phyloP scores from a whole-genome alignment of 2,329 filamentous ascomycete species.

The Ophiostoma himal-ulmi region DNA sequence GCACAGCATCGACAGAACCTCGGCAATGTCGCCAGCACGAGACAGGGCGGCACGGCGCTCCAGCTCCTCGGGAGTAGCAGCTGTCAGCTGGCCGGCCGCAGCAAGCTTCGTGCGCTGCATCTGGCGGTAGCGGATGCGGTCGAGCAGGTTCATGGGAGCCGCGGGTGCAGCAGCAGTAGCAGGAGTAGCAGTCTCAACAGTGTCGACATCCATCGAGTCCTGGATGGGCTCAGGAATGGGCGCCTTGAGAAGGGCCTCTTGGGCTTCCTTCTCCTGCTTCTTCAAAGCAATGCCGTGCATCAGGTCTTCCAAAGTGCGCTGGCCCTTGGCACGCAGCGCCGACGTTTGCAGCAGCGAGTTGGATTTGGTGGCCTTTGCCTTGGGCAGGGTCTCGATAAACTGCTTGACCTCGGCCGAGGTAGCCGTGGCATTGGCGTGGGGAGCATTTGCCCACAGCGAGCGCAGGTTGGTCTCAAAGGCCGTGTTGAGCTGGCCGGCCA shows the following conservation, averaged over 20 bases:
- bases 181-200: not conserved
- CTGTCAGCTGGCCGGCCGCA: constrained; percentile 37
- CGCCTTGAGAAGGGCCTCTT: constrained; percentile 36
- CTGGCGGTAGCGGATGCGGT: constrained; percentile 69
- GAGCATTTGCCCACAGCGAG: constrained; percentile 37
- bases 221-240: not conserved
- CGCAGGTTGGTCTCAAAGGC: constrained; percentile 51
- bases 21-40: constrained; percentile 61
- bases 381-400: constrained; percentile 54
- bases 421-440: not conserved
- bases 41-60: constrained; percentile 59
- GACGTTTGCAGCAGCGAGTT: constrained; percentile 48
- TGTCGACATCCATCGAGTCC: constrained; percentile 19
- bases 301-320: constrained; percentile 62
- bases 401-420: constrained; percentile 33
- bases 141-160: constrained; percentile 59
- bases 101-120: constrained; percentile 41
- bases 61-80: constrained; percentile 45
- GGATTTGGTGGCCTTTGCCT: constrained; percentile 48
- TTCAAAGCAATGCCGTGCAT: constrained; percentile 54
- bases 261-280: constrained; percentile 42
- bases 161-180: not conserved
- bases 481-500: constrained; percentile 47
- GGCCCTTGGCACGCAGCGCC: constrained; percentile 58
- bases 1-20: constrained; percentile 61